Base-by-base conservation (phyloP, 2,329 filamentous ascomycete species). In the Peltaster fructicola region DNA sequence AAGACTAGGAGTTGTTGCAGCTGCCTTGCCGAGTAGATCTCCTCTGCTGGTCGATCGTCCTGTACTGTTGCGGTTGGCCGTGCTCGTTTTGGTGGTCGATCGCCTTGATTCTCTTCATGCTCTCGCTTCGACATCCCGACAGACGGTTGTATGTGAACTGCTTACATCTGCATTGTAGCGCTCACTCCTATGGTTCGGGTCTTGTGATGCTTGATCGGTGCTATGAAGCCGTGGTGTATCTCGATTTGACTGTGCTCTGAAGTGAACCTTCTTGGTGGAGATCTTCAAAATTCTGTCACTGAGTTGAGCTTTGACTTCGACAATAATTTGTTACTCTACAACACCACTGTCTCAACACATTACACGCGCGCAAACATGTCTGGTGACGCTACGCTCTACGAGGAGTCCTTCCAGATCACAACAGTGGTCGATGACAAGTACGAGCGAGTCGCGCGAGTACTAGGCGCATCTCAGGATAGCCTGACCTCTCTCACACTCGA, bases 381-480 rank as follows among this genome's bases (percentile, higher is more conserved):
- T 39, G 20, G 14, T 22, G 85, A 95, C 58, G 74, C 84, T 30
- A 75, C 88, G 45, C 78, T 95, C 53, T 91, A 90, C 57, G 82
- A 93, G 56, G 82, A 91, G 48, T 74, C 69, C 44, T 93, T 95
- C 65, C 77, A 67, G 33, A 65, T 95, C 43, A 85, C 71, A 39
- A 57, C 67, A 27, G 61, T 81, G 50, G 78, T 92, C 58, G 66
- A 73, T 45, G 68, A 73, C 45, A 92, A 93, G 57, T 98, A 98
- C 56, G 88, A 95, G 58, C 80, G 85, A 36, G 85, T 93, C 14
- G 77, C 80, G 27, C 85, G 88, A 40, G 69, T 95, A 47, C 69
- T 61, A 27, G 82, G 71, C 47, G 77, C 66, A 25, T 85, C 76
- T 13, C 62, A 66, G 38, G 81, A 91, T 55, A 68, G 66, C 40